phyloP scores from a whole-genome alignment of 108 stramenopile genomes.

The Skeletonema costatum region DNA sequence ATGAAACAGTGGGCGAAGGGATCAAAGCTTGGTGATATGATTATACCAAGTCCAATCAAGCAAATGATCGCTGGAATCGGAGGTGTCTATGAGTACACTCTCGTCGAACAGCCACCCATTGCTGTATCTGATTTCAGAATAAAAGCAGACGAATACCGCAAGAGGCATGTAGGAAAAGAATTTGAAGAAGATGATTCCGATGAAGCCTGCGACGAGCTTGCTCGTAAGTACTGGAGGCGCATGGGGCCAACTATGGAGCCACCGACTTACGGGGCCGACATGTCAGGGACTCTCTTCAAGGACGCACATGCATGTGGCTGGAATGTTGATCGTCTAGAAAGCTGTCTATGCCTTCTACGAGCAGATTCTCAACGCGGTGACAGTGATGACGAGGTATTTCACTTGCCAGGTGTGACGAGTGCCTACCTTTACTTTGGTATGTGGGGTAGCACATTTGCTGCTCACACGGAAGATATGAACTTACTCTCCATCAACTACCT shows the following conservation, averaged over 20 bases:
- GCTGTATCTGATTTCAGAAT: constrained; percentile 70
- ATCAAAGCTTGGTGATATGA: constrained; percentile 69
- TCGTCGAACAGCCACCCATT: constrained; percentile 64
- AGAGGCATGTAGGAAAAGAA: constrained; percentile 62
- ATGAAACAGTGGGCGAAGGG: constrained; percentile 69
- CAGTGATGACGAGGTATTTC: constrained; percentile 45
- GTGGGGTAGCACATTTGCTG: constrained; percentile 90
- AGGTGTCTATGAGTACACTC: constrained; percentile 86
- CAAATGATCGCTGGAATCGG: constrained; percentile 80
- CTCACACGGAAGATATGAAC: constrained; percentile 99
- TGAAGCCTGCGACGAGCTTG: constrained; percentile 68
- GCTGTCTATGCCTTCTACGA: constrained; percentile 43
- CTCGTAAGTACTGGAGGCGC: constrained; percentile 91
- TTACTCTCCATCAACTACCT: constrained; percentile 97
- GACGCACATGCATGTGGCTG: constrained; percentile 82
- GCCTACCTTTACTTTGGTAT: constrained; percentile 91
- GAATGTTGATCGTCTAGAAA: constrained; percentile 81
- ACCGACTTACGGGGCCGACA: constrained; percentile 93
- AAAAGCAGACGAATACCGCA: constrained; percentile 77
- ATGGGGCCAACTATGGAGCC: constrained; percentile 93
- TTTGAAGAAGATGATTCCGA: constrained; percentile 37
- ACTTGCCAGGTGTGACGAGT: constrained; percentile 85
- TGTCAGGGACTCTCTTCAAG: constrained; percentile 90
- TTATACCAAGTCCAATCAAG: constrained; percentile 73
- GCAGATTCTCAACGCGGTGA: constrained; percentile 45